Evolutionary conservation across 1,139 yeast genomes (phyloP), one percentile per base, ranked within the genome.

Genomic region (Pneumocystis carinii): DNA sequence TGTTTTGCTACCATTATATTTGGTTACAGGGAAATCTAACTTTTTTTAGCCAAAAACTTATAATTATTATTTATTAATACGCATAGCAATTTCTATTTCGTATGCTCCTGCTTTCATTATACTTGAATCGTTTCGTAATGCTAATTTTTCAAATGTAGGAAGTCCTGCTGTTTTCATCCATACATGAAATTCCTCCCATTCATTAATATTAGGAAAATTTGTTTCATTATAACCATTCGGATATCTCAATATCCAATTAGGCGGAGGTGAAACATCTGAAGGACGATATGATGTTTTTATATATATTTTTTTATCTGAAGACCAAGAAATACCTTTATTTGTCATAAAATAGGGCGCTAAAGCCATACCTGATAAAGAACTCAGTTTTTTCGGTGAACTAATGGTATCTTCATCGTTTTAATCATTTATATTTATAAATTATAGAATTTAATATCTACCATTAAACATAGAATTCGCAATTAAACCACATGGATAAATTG

Each of bases 141-240:
- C 89, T 72, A 92, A 77, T 74, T 90, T 90, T 71, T 87, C 83
- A 72, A 94, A 92, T 38, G 83, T 83, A 10, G 97, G 85, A 66
- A 94, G 79, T 0, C 92, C 97, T 2, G 97, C 86, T 1, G 97
- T 85, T 70, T 90, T 84, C 97, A 92, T 90, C 99, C 99, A 92
- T 73, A 90, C 92, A 75, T 92, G 97, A 72, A 92, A 84, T 70
- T 88, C 89, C 66, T 79, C 82, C 92, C 94, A 86, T 10, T 77
- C 75, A 24, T 62, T 41, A 60, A 88, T 77, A 72, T 92, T 92
- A 2, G 97, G 98, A 65, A 92, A 72, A 72, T 89, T 90, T 14
- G 84, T 83, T 36, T 82, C 85, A 24, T 86, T 90, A 75, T 92
- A 92, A 0, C 97, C 97, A 67, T 90, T 73, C n/a, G 98, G 98